Conservation (phyloP, 2,329 filamentous ascomycete species). For the Hymenoscyphus linearis region DNA sequence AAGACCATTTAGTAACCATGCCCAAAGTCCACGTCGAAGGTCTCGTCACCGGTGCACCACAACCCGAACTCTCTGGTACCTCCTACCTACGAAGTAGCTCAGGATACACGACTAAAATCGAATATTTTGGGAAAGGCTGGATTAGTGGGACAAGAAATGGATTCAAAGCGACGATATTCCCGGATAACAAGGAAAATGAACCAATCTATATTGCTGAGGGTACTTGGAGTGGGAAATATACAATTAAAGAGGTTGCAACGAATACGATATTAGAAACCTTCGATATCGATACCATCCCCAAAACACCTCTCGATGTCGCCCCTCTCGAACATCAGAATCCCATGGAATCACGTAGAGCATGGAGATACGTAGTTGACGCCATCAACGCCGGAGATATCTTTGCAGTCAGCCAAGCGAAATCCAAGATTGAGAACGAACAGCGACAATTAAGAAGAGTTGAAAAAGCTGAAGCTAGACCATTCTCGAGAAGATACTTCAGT, state of each 20-base stretch:
- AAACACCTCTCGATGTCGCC: conserved; percentile 64
- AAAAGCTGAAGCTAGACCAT: conserved; percentile 63
- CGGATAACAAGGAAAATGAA: conserved; percentile 62
- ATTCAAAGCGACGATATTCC: conserved; percentile 71
- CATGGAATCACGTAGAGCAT: conserved; percentile 81
- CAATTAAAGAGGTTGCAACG: conserved; percentile 62
- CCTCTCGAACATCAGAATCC: conserved; percentile 75
- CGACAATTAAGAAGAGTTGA: conserved; percentile 70
- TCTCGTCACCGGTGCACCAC: conserved; percentile 76
- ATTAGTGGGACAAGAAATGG: conserved; percentile 90
- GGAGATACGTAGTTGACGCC: conserved; percentile 75
- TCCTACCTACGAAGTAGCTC: conserved; percentile 81
- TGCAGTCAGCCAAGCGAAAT: conserved; percentile 69
- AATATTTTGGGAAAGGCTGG: conserved; percentile 92
- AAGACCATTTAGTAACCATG: conserved; percentile 81
- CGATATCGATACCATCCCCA: conserved; percentile 48
- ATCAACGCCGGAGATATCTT: conserved; percentile 82
- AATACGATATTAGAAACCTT: conserved; percentile 52
- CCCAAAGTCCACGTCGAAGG: conserved; percentile 90
- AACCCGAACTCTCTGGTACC: conserved; percentile 80
- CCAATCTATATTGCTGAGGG: conserved; percentile 76
- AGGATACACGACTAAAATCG: conserved; percentile 82
- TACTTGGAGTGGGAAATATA: conserved; percentile 81
- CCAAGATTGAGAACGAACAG: conserved; percentile 85
- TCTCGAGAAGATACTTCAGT: conserved; percentile 80